Percentiles rank a stretch among this genome's conserved stretches.
phyloP scores from a whole-genome alignment of 441 rosid species.

The Bocquillonia castaneifolia region DNA sequence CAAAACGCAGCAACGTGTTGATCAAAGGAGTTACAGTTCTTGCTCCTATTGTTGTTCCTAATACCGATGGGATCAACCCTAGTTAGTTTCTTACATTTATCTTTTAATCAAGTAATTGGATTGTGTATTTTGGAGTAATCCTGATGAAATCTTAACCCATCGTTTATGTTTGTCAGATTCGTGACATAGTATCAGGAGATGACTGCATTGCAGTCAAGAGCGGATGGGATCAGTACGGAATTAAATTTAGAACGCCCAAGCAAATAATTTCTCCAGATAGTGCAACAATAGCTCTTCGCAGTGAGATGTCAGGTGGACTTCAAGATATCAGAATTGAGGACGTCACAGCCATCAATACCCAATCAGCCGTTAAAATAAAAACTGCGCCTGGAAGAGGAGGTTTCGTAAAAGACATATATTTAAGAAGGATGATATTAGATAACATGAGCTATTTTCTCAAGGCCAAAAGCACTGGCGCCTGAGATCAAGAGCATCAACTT shows the following conservation, averaged over 20 bases:
- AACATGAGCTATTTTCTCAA: conserved; percentile 72
- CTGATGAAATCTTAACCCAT: background rate
- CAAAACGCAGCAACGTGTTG: conserved; percentile 38
- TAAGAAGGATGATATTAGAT: conserved; percentile 37
- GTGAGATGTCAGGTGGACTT: conserved; percentile 83
- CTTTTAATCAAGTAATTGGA: background rate
- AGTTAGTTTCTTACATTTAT: conserved; percentile 6
- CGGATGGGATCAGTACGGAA: conserved; percentile 75
- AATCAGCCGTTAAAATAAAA: conserved; percentile 60
- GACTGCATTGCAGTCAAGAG: conserved; percentile 78
- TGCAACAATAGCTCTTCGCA: conserved; percentile 75
- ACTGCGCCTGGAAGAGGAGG: conserved; percentile 66
- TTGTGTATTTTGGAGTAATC: background rate
- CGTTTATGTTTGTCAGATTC: conserved; percentile 40
- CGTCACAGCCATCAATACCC: conserved; percentile 41
- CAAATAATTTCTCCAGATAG: conserved; percentile 61
- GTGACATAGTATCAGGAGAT: conserved; percentile 69
- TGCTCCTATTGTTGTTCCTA: conserved; percentile 59
- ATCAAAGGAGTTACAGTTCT: conserved; percentile 46
- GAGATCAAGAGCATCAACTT: conserved; percentile 45
- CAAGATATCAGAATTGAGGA: conserved; percentile 55
- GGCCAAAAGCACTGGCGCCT: conserved; percentile 70
- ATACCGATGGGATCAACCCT: conserved; percentile 84
- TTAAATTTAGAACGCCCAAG: conserved; percentile 48
- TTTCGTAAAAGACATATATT: conserved; percentile 57